phyloP scores from a whole-genome alignment of 495 filamentous ascomycete species.

The Tuber aestivum region DNA sequence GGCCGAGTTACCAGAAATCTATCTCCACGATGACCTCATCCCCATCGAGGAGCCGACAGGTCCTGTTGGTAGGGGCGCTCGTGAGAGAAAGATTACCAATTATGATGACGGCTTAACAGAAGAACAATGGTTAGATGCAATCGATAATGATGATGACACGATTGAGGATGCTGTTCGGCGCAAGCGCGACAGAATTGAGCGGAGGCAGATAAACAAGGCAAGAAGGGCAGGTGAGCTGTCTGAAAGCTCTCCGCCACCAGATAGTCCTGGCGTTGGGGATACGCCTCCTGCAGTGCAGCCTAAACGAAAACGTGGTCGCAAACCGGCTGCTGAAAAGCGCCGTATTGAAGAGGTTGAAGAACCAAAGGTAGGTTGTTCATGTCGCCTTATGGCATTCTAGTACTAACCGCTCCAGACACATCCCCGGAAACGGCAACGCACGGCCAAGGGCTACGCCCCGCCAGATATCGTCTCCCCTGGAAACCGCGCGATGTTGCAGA shows the following conservation, averaged over 20 bases:
- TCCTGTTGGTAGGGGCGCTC: slow-evolving; percentile 76
- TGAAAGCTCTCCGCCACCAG: slow-evolving; percentile 36
- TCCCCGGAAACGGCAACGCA: slow-evolving; percentile 35
- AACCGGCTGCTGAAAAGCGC: slow-evolving; percentile 71
- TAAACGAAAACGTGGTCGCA: slow-evolving; percentile 69
- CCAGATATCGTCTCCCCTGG: slow-evolving; percentile 47
- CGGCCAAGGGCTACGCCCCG: slow-evolving; percentile 36
- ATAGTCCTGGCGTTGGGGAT: slow-evolving; percentile 35
- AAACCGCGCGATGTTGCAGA: slow-evolving; percentile 61
- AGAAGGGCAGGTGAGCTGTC: slow-evolving; percentile 29
- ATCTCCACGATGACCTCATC: slow-evolving; percentile 58
- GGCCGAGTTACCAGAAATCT: slow-evolving; percentile 85
- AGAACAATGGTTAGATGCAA: slow-evolving; percentile 89
- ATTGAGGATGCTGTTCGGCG: slow-evolving; percentile 89
- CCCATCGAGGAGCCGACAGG: slow-evolving; percentile 59
- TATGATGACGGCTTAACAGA: slow-evolving; percentile 98
- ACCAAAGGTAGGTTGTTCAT: slow-evolving; percentile 9
- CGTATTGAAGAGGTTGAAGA: slow-evolving; percentile 38
- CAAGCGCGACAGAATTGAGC: slow-evolving; percentile 76
- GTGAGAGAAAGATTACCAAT: slow-evolving; percentile 85
- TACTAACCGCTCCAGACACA: slow-evolving; percentile 15
- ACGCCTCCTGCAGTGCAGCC: slow-evolving; percentile 26
- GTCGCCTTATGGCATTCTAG: not conserved
- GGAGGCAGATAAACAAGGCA: slow-evolving; percentile 60
- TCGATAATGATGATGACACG: slow-evolving; percentile 90